Base-by-base conservation (phyloP, 805 yeast genomes). In the Pichia eremophila region DNA sequence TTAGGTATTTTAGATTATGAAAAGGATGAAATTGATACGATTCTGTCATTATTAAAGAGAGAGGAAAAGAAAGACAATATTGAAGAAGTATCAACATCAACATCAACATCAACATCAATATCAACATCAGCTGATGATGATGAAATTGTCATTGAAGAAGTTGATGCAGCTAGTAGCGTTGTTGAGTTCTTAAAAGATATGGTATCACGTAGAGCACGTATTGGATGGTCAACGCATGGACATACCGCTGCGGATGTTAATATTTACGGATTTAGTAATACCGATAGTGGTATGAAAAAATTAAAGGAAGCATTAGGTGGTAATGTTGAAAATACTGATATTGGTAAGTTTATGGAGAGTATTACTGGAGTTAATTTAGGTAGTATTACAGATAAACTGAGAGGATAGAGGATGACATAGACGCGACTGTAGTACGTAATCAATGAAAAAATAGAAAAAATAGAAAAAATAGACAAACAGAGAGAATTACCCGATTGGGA, bases 171-270 rank as follows among this genome's bases (percentile, higher is more conserved):
- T 15, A 37, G 40, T 22, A 40, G 46, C 15, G 49, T 46, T 12
- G 48, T 51, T 38, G 79, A 79, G 51, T 66, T 72, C 38, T 64
- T 88, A 48, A 83, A 85, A 58, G 73, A 80, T 47, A 75, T 90
- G 75, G 75, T 88, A 11, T 84, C 95, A 0, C 58, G 67, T n/a
- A 77, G 95, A 53, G 88, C 97, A 0, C 85, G 85, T 64, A 78
- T 88, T 17, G 97, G 96, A n/a, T 90, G 96, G 96, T 74, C 95
- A 10, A 90, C 97, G 0, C 95, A 88, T 59, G 98, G 97, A 31
- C 98, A 90, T 64, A 82, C 95, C 19, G 96, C 96, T 0, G 96
- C 90, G 15, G 98, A 90, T 65, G 96, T 90, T 36, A 90, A 91
- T 59, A 85, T 91, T 43, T 90, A 90, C 62, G 96, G 84, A 0